Conservation (phyloP, 2,329 filamentous ascomycete genomes). For the Orbilia oligospora region DNA sequence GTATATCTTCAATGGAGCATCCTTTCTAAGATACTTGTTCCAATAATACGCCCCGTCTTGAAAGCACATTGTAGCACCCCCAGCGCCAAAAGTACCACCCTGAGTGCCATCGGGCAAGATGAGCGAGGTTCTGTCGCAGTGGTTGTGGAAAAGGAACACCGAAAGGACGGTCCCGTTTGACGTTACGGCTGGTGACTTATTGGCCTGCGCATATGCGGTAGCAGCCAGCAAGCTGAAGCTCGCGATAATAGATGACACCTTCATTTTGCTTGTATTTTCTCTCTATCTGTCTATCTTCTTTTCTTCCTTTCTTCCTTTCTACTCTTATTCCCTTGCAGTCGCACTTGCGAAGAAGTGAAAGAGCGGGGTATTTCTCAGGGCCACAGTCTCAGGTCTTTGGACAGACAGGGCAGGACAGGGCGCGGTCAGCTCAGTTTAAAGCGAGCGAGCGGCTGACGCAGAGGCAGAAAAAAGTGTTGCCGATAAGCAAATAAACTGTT, state of each 20-base stretch:
- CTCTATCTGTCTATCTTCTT: conserved; percentile 1
- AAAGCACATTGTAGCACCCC: conserved; percentile 48
- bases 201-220: conserved; percentile 24
- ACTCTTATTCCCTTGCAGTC: neutral
- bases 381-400: no score
- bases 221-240: conserved; percentile 38
- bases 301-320: conserved; percentile 14
- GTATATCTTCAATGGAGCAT: conserved; percentile 43
- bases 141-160: conserved; percentile 54
- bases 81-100: conserved; percentile 36
- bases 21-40: conserved; percentile 48
- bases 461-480: conserved; percentile 46
- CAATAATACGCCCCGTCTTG: conserved; percentile 45
- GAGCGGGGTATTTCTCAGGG: conserved; percentile 2
- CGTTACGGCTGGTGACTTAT: conserved; percentile 21
- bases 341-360: conserved; percentile 1
- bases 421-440: neutral
- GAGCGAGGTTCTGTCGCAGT: conserved; percentile 56
- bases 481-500: conserved; percentile 33
- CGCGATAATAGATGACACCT: conserved; percentile 38
- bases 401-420: no score
- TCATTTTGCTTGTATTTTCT: conserved; percentile 34
- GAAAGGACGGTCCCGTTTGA: conserved; percentile 43
- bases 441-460: conserved; percentile 27
- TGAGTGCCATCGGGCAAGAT: conserved; percentile 19